Percentiles rank a stretch among this genome's conserved stretches.
phyloP scores from a whole-genome alignment of 495 filamentous ascomycete species.

The Poronia punctata region DNA sequence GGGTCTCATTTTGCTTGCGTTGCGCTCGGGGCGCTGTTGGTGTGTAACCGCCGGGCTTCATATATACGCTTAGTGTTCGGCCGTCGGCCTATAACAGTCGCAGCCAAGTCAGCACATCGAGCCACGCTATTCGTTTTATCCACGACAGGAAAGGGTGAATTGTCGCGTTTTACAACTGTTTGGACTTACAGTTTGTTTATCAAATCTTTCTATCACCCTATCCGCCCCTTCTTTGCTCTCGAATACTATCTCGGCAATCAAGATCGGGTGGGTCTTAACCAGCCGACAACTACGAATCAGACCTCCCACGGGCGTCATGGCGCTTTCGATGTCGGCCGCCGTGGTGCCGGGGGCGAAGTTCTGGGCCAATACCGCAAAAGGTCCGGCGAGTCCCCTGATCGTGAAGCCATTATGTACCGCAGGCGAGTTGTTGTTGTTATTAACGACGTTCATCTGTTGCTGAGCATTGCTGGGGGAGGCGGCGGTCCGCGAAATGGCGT shows the following conservation, averaged over 20 bases:
- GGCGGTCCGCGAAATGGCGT: conserved; percentile 16
- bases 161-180: too few species aligned
- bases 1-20: conserved; percentile 33
- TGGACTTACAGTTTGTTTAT: conserved; percentile 74
- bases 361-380: conserved; percentile 73
- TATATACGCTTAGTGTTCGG: conserved; percentile 67
- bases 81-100: conserved; percentile 65
- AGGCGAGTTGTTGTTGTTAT: conserved; percentile 1
- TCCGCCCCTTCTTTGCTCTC: conserved; percentile 71
- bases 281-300: conserved; percentile 66
- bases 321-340: conserved; percentile 86
- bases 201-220: conserved; percentile 72
- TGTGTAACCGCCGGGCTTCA: conserved; percentile 45
- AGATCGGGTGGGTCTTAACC: conserved; percentile 60
- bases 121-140: too few species aligned
- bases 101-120: conserved; percentile 5
- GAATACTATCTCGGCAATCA: conserved; percentile 83
- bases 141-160: too few species aligned
- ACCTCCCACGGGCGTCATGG: conserved; percentile 66
- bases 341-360: conserved; percentile 94
- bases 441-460: conserved; percentile 8
- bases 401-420: conserved; percentile 46
- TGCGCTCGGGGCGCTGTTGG: conserved; percentile 26
- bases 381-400: conserved; percentile 74
- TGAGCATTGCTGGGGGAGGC: conserved; percentile 21